These are phyloP conservation scores for Hemerocallis citrina DNA, from an alignment of 106 monocot species.

Conservation along the genomic window DNA sequence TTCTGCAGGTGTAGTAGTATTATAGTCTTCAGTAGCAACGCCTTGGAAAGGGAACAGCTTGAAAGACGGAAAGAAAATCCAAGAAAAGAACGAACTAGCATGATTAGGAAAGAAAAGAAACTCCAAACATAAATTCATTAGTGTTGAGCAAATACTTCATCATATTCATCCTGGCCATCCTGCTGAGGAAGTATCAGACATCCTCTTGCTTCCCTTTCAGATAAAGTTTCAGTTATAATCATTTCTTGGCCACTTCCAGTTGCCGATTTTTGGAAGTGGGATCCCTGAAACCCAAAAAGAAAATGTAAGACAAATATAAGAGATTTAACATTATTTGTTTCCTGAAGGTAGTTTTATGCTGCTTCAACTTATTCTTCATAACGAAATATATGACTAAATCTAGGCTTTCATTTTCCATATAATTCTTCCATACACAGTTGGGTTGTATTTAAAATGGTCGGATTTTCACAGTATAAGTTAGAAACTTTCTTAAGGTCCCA, in stretches of 20 bases:
- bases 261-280: slow-evolving; percentile 13
- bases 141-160: slow-evolving; percentile 37
- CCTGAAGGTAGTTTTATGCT: background rate
- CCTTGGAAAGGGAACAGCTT: slow-evolving; percentile 57
- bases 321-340: background rate
- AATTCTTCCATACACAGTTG: too few relatives aligned
- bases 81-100: background rate
- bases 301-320: background rate
- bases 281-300: slow-evolving; percentile 16
- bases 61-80: slow-evolving; percentile 12
- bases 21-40: slow-evolving; percentile 61
- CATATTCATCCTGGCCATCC: slow-evolving; percentile 90
- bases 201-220: slow-evolving; percentile 8
- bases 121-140: background rate
- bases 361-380: background rate
- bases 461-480: too few relatives aligned
- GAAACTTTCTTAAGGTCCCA: too few relatives aligned
- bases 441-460: too few relatives aligned
- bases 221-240: background rate
- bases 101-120: background rate
- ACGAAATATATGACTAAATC: too few relatives aligned
- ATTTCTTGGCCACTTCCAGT: background rate
- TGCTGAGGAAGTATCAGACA: slow-evolving; percentile 46
- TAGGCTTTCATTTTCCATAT: too few relatives aligned
- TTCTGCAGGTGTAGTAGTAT: slow-evolving; percentile 48